Percentiles rank a stretch among this genome's conserved stretches.
These are phyloP conservation scores for Pseudogymnoascus sp. DNA, from an alignment of 2,329 filamentous ascomycete genomes.

Conservation along the genomic window DNA sequence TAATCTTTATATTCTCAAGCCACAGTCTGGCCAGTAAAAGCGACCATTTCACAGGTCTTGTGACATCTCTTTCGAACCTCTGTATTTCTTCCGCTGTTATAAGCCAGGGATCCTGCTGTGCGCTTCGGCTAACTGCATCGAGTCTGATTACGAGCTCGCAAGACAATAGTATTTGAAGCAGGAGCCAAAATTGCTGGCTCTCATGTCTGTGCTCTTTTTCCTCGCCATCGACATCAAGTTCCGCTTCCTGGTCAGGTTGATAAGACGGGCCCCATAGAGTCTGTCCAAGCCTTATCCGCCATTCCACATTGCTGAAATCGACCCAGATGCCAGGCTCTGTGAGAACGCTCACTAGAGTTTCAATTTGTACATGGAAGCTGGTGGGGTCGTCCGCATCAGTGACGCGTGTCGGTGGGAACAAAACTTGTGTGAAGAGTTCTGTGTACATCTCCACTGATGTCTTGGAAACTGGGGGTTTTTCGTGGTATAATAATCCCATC, in stretches of 20 bases:
- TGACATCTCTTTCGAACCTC: constrained; percentile 55
- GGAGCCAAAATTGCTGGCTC: constrained; percentile 58
- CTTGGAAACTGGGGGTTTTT: constrained; percentile 38
- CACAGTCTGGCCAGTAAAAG: constrained; percentile 56
- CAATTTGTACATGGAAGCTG: constrained; percentile 62
- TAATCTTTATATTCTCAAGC: constrained; percentile 60
- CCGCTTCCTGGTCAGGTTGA: constrained; percentile 44
- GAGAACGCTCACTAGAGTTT: constrained; percentile 58
- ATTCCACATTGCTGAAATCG: constrained; percentile 67
- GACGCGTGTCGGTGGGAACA: constrained; percentile 49
- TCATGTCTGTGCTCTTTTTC: constrained; percentile 35
- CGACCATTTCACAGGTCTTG: constrained; percentile 58
- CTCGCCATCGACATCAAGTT: constrained; percentile 43
- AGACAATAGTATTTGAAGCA: constrained; percentile 57
- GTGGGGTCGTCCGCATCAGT: constrained; percentile 53
- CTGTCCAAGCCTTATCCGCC: constrained; percentile 66
- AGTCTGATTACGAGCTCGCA: constrained; percentile 59
- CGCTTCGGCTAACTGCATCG: constrained; percentile 54
- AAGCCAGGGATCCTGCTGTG: constrained; percentile 45
- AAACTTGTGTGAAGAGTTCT: constrained; percentile 52
- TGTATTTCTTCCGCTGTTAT: constrained; percentile 51
- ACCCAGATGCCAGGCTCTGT: constrained; percentile 62
- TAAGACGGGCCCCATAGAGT: constrained; percentile 56
- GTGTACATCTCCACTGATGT: constrained; percentile 53
- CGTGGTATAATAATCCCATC: constrained; percentile 48